Evolutionary conservation across 1,284 basidiomycete genomes (phyloP).

Genomic region (Sparassis latifolia): DNA sequence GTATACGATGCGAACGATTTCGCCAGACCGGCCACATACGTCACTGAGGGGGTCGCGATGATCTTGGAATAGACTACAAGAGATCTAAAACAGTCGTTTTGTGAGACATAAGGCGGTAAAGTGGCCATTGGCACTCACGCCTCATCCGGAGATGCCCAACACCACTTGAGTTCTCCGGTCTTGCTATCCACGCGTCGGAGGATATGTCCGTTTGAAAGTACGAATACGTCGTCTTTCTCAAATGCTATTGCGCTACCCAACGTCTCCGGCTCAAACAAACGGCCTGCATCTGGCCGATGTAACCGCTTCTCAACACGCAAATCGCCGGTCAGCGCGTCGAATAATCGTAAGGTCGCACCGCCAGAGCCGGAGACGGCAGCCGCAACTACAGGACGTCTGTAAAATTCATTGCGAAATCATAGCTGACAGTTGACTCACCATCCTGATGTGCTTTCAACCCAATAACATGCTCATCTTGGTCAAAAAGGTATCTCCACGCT

Average conservation of each 20-base stretch:
- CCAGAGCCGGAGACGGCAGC: constrained; percentile 73
- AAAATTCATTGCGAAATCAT: background rate
- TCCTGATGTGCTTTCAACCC: constrained; percentile 59
- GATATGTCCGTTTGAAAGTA: constrained; percentile 54
- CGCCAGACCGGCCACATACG: constrained; percentile 67
- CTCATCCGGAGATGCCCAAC: constrained; percentile 58
- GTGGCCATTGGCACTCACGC: constrained; percentile 35
- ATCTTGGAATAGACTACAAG: constrained; percentile 61
- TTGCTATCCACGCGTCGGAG: constrained; percentile 41
- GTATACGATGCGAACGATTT: constrained; percentile 60
- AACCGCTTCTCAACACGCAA: constrained; percentile 65
- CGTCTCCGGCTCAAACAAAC: constrained; percentile 43
- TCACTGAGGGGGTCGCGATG: constrained; percentile 39
- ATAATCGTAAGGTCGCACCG: constrained; percentile 65
- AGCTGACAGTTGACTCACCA: constrained; percentile 35
- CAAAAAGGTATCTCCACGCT: constrained; percentile 83
- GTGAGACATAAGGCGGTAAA: background rate
- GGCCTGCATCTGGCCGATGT: constrained; percentile 39
- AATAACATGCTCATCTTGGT: constrained; percentile 60
- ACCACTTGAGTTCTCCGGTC: constrained; percentile 54
- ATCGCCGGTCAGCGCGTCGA: constrained; percentile 61
- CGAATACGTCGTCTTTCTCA: constrained; percentile 39
- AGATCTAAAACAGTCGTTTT: constrained; percentile 35
- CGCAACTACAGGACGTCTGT: constrained; percentile 42
- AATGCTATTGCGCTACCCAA: constrained; percentile 40